Base-by-base conservation (phyloP, 345 rosid species). In the Eucalyptus paniculata region DNA sequence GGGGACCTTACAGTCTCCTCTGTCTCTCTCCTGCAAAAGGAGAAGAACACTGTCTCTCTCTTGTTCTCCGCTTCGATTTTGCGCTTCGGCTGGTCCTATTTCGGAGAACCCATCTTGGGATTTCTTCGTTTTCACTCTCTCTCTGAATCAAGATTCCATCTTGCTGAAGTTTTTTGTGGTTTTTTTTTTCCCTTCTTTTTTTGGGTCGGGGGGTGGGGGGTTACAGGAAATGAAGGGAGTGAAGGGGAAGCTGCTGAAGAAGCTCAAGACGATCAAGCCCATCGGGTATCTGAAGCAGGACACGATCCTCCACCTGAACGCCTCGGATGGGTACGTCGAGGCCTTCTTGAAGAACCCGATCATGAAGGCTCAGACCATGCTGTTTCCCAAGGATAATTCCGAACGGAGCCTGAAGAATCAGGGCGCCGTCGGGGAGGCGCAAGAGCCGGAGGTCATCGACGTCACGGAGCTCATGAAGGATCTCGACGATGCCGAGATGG, bases 201-300 rank as follows among this genome's bases (percentile, higher is more conserved):
- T n/a, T 14, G 69, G 53, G 86, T 28, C 11, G 13, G 32, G 32
- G 21, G 51, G 67, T 1, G 69, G 49, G 65, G 65, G 28, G 19
- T 53, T n/a, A 13, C 54, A 15, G 49, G 89, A 86, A 51, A 97
- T 96, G 98, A 96, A 96, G 93, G 95, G 95, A 81, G 88, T 96
- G 96, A 96, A 94, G 90, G 96, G 96, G 89, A 97, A 92, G 88
- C 86, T 96, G 24, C n/a, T 94, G 90, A 96, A 95, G 94, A 95
- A 94, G 93, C 89, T 96, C 89, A 94, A 94, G 88, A 89, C 94
- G 93, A 86, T 88, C 86, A 94, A 91, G 92, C 96, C 97, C 51
- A 90, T 94, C 40, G 97, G 92, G 18, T 93, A 94, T 60, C 91
- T 97, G 60, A 96, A 95, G 92, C 96, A 94, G 54, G 97, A 95